Percentiles rank a stretch among this genome's conserved stretches.
Conservation (phyloP, 139 green algal genomes). For the Chlorella sp. region DNA sequence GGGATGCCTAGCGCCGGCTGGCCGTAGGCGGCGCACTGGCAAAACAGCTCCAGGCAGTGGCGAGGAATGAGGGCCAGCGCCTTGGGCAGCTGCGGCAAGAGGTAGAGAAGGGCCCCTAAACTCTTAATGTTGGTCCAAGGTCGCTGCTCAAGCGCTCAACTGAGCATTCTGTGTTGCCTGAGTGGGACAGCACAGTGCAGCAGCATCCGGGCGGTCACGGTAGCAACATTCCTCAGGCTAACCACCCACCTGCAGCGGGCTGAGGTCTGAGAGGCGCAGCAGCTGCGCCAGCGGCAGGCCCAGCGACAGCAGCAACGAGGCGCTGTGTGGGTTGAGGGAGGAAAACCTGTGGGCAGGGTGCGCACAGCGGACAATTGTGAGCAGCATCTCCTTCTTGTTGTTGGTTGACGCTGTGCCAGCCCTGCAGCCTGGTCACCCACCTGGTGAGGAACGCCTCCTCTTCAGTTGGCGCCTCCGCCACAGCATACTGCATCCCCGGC, state of each 20-base stretch:
- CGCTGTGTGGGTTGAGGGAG: constrained; percentile 51
- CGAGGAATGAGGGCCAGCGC: constrained; percentile 34
- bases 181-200: no score
- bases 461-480: constrained; percentile 10
- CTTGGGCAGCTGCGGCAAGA: not conserved
- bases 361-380: no score
- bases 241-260: constrained; percentile 11
- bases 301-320: constrained; percentile 29
- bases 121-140: no score
- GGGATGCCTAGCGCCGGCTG: constrained; percentile 11
- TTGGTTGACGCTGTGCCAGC: no score
- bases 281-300: constrained; percentile 46
- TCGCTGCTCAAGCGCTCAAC: not conserved
- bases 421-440: not conserved
- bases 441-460: constrained; percentile 40
- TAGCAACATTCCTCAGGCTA: no score
- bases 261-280: constrained; percentile 11
- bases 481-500: constrained; percentile 14
- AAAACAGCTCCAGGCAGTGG: constrained; percentile 47
- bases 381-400: no score
- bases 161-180: no score
- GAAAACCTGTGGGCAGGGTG: constrained; percentile 12
- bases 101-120: no score
- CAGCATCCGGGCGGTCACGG: no score
- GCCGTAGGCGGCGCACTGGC: constrained; percentile 29